Evolutionary conservation across 106 monocot genomes (phyloP).

Genomic region (Dendrobium huoshanense): DNA sequence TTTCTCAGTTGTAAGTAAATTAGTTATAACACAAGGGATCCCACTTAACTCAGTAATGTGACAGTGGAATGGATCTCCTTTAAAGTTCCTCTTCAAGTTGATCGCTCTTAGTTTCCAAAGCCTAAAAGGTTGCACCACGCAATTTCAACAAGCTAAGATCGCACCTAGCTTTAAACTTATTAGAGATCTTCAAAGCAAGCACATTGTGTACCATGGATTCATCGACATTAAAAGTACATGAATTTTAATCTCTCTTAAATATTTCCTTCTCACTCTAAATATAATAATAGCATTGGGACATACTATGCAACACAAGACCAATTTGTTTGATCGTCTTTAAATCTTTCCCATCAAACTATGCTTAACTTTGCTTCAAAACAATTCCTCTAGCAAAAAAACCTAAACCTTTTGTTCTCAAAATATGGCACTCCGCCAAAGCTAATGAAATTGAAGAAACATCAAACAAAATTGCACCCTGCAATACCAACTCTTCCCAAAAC

Average conservation of each 20-base stretch:
- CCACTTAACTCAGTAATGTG: neutral
- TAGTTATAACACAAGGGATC: neutral
- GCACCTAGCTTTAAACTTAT: neutral
- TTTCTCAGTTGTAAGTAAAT: too few species aligned
- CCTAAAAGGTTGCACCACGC: neutral
- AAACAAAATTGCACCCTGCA: too few species aligned
- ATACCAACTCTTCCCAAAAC: too few species aligned
- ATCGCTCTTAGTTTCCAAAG: too few species aligned
- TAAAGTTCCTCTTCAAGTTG: neutral
- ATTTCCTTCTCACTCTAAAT: neutral
- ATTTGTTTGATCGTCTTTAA: neutral
- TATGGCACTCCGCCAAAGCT: too few species aligned
- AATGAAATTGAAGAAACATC: too few species aligned
- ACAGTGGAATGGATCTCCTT: neutral
- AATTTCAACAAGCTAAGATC: neutral
- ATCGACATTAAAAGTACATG: neutral
- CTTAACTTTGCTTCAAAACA: too few species aligned
- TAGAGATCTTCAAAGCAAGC: neutral
- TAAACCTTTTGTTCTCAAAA: too few species aligned
- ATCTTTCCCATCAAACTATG: too few species aligned
- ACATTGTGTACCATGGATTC: neutral
- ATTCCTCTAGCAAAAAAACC: too few species aligned
- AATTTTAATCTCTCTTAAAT: neutral
- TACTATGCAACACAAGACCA: neutral
- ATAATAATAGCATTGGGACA: neutral